A percentile compares a stretch with the other conserved stretches of the same genome.
These are phyloP conservation scores for Diplodia scrobiculata DNA, from an alignment of 2,329 filamentous ascomycete genomes.

Conservation along the genomic window DNA sequence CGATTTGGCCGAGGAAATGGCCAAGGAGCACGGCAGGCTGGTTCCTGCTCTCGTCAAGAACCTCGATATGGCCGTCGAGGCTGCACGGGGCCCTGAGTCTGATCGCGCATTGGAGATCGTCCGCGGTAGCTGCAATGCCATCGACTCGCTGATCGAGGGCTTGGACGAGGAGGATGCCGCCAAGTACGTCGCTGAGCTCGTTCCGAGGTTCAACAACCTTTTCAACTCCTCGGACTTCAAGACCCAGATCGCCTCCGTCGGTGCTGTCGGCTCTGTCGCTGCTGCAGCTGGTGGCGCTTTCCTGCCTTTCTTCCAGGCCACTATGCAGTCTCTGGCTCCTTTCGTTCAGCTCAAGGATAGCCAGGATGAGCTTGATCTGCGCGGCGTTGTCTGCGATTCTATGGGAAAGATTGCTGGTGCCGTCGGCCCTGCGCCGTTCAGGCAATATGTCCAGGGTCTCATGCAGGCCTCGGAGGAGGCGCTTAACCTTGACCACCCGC, in stretches of 20 bases:
- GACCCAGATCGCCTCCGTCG: conserved; percentile 85
- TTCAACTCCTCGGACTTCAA: conserved; percentile 83
- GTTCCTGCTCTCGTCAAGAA: conserved; percentile 86
- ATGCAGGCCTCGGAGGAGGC: conserved; percentile 94
- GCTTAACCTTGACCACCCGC: conserved; percentile 81
- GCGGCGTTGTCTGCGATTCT: conserved; percentile 86
- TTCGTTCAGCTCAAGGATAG: conserved; percentile 85
- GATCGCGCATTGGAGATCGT: conserved; percentile 83
- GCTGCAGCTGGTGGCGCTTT: conserved; percentile 80
- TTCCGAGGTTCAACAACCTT: conserved; percentile 80
- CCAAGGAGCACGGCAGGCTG: conserved; percentile 78
- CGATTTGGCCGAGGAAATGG: conserved; percentile 87
- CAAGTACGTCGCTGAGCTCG: conserved; percentile 77
- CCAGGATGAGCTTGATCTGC: conserved; percentile 85
- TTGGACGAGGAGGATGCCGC: conserved; percentile 79
- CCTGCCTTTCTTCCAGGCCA: conserved; percentile 85
- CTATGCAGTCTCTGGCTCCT: conserved; percentile 83
- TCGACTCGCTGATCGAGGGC: conserved; percentile 87
- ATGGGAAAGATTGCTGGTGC: conserved; percentile 90
- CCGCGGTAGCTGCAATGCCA: conserved; percentile 83
- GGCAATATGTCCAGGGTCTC: conserved; percentile 84
- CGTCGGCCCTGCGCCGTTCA: conserved; percentile 82
- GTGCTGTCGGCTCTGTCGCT: conserved; percentile 87
- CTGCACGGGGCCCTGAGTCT: conserved; percentile 62
- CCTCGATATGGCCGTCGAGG: conserved; percentile 74